Evolutionary conservation across 139 green algal genomes (phyloP).

Genomic region (Spirogloea muscicola): DNA sequence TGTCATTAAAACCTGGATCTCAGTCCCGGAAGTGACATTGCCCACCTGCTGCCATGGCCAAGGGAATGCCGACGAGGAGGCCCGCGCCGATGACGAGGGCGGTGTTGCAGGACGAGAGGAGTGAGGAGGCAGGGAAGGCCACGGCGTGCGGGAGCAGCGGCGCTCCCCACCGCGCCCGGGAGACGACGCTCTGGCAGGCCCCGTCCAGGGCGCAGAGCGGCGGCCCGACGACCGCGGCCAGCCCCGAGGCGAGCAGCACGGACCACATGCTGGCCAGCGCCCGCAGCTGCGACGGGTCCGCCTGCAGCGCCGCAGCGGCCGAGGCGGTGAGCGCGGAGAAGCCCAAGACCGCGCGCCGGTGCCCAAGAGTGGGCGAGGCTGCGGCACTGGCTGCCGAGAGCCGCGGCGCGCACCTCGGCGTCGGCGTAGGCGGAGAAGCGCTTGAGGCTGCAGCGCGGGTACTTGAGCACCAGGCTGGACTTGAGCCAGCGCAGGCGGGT

Average conservation of each 20-base stretch:
- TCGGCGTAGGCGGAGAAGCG: constrained; percentile 26
- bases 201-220: neutral
- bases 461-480: constrained; percentile 38
- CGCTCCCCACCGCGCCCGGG: neutral
- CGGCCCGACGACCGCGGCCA: neutral
- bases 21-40: neutral
- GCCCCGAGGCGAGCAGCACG: neutral
- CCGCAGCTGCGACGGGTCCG: constrained; percentile 6
- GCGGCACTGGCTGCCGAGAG: too few relatives aligned
- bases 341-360: too few relatives aligned
- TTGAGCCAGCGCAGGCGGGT: constrained; percentile 1
- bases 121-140: neutral
- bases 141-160: neutral
- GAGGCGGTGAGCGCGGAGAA: too few relatives aligned
- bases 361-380: too few relatives aligned
- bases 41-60: constrained; percentile 21
- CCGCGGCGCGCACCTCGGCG: constrained; percentile 21
- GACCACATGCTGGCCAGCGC: constrained; percentile 1
- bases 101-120: neutral
- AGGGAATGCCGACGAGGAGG: neutral
- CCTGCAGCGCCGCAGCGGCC: too few relatives aligned
- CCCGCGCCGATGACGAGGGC: neutral
- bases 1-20: too few relatives aligned
- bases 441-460: constrained; percentile 37
- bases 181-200: neutral